These are phyloP conservation scores for Orbilia quercus DNA, from an alignment of 2,329 filamentous ascomycete species.

Conservation along the genomic window DNA sequence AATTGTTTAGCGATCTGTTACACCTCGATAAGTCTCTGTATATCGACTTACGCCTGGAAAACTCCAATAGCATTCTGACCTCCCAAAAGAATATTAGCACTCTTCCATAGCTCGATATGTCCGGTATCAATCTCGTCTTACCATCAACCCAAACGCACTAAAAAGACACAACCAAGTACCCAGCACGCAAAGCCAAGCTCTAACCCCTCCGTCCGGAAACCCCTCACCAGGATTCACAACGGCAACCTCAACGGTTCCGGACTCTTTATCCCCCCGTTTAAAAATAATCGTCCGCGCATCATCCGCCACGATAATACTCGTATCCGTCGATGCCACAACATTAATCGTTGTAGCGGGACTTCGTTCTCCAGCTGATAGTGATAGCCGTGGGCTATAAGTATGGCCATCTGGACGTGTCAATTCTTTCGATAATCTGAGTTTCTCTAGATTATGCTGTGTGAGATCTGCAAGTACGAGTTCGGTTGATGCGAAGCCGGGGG, in stretches of 20 bases:
- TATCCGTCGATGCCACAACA: conserved; percentile 23
- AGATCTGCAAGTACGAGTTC: conserved; percentile 13
- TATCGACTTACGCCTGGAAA: conserved; percentile 45
- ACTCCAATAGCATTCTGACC: conserved; percentile 49
- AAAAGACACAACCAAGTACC: conserved; percentile 53
- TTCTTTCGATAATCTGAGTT: conserved; percentile 13
- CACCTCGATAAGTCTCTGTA: no score
- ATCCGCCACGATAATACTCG: conserved; percentile 40
- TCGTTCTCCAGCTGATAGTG: conserved; percentile 19
- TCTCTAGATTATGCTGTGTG: conserved; percentile 18
- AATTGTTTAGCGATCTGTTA: neutral
- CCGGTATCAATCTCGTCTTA: no score
- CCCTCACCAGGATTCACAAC: conserved; percentile 25
- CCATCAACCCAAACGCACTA: conserved; percentile 52
- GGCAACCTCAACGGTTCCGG: neutral
- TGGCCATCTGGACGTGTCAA: neutral
- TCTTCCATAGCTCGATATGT: neutral
- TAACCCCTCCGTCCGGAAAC: conserved; percentile 50
- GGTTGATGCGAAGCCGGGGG: conserved; percentile 11
- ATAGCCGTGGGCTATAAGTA: conserved; percentile 9
- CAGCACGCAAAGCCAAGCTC: conserved; percentile 47
- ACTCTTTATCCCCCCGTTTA: conserved; percentile 22
- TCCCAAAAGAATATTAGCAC: neutral
- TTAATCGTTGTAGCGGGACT: conserved; percentile 48
- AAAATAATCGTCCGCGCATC: conserved; percentile 28